phyloP scores from a whole-genome alignment of 148 eudicot species.

The Nyssa sinensis region DNA sequence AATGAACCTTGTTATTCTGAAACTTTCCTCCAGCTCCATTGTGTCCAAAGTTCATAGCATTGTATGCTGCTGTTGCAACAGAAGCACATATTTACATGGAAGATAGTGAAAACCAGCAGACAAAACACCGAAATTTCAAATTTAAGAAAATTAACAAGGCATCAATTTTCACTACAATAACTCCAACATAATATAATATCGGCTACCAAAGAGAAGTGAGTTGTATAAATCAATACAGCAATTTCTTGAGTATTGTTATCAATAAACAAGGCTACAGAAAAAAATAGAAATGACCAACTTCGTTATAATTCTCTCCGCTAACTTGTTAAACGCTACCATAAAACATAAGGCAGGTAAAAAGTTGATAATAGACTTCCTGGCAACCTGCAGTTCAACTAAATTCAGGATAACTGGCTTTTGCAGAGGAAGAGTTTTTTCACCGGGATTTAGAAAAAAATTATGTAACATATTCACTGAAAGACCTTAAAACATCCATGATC shows the following conservation, averaged over 20 bases:
- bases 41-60: slow-evolving; percentile 66
- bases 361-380: neutral
- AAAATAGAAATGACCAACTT: neutral
- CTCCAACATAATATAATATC: neutral
- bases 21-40: slow-evolving; percentile 73
- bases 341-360: neutral
- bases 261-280: neutral
- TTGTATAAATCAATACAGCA: neutral
- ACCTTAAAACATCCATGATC: neutral
- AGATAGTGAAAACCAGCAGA: slow-evolving; percentile 45
- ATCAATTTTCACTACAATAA: slow-evolving; percentile 11
- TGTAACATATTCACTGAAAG: neutral
- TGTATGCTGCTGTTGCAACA: slow-evolving; percentile 50
- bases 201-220: neutral
- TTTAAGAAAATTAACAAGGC: slow-evolving; percentile 26
- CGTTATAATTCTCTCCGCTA: neutral
- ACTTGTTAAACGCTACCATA: neutral
- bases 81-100: slow-evolving; percentile 43
- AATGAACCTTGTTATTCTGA: slow-evolving; percentile 67
- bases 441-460: neutral
- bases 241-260: neutral
- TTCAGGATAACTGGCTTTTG: neutral
- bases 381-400: neutral
- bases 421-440: neutral
- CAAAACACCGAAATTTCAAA: slow-evolving; percentile 43